Percentiles rank a stretch among this genome's conserved stretches.
Conservation (phyloP, 257 asterid genomes). For the Datura wrightii region DNA sequence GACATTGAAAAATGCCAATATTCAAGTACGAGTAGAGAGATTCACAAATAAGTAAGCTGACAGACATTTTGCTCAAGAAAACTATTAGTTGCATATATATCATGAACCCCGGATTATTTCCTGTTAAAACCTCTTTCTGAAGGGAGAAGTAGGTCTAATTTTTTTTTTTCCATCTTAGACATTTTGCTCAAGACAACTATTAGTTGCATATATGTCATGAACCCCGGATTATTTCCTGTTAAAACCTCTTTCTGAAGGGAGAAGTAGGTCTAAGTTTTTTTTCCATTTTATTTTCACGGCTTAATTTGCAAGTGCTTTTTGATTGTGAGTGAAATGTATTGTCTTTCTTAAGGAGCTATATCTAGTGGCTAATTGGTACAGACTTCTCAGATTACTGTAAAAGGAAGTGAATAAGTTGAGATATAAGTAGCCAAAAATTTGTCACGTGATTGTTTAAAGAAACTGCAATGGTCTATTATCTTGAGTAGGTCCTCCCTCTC, state of each 20-base stretch:
- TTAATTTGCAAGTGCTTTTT: not conserved
- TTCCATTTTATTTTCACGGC: no score
- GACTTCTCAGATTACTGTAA: not conserved
- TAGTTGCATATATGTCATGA: not conserved
- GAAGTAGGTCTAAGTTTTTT: not conserved
- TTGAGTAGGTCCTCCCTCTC: not conserved
- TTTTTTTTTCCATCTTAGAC: not conserved
- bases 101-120: not conserved
- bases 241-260: not conserved
- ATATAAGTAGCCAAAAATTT: not conserved
- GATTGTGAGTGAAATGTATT: not conserved
- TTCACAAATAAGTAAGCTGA: conserved; percentile 78
- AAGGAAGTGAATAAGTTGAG: not conserved
- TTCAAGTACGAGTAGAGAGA: conserved; percentile 87
- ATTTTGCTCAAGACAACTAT: no score
- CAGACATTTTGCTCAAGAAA: not conserved
- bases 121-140: not conserved
- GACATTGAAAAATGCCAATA: conserved; percentile 62
- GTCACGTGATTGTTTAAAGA: not conserved
- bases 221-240: not conserved
- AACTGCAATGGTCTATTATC: not conserved
- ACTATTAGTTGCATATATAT: not conserved
- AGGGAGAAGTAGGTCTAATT: no score
- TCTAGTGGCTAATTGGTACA: not conserved
- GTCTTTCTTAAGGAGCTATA: not conserved